Percentiles rank a stretch among this genome's conserved stretches.
Conservation (phyloP, 768 basidiomycete species). For the Daedaleopsis sinensis region DNA sequence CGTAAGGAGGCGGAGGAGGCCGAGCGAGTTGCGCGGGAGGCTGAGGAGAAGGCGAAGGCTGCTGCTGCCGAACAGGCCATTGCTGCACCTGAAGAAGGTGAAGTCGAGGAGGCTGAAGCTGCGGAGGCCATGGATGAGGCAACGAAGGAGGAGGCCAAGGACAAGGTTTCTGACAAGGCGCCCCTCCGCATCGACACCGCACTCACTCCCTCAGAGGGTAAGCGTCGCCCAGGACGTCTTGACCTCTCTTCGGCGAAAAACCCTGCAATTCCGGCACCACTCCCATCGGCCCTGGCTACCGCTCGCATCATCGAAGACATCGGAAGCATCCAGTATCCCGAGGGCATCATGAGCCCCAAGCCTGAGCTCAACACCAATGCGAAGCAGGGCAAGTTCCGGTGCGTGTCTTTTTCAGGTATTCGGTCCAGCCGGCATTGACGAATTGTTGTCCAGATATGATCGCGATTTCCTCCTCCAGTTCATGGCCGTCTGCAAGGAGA, state of each 20-base stretch:
- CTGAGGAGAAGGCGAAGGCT: conserved; percentile 38
- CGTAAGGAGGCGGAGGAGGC: conserved; percentile 42
- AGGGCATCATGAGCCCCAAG: conserved; percentile 78
- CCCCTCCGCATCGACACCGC: conserved; percentile 68
- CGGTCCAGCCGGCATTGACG: conserved; percentile 6
- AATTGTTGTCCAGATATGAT: conserved; percentile 68
- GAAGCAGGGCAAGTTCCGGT: conserved; percentile 90
- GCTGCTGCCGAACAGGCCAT: conserved; percentile 42
- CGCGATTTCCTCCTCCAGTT: conserved; percentile 98
- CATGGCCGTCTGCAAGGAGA: conserved; percentile 93
- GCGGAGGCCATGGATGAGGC: conserved; percentile 9
- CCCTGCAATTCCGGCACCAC: conserved; percentile 44
- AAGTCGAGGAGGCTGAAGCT: conserved; percentile 45
- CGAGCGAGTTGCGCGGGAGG: conserved; percentile 28
- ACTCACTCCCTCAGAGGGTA: conserved; percentile 44
- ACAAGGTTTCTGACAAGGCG: conserved; percentile 52
- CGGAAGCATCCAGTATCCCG: conserved; percentile 75
- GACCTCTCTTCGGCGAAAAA: conserved; percentile 62
- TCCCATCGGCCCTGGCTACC: conserved; percentile 72
- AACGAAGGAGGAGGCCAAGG: conserved; percentile 41
- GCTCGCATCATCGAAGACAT: conserved; percentile 89
- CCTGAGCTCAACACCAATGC: conserved; percentile 84
- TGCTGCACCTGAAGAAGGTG: conserved; percentile 48
- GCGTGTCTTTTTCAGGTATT: conserved; percentile 18
- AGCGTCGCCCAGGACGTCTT: conserved; percentile 71